These are phyloP conservation scores for Hypoxylon rubiginosum DNA, from an alignment of 2,329 filamentous ascomycete species.

Conservation along the genomic window DNA sequence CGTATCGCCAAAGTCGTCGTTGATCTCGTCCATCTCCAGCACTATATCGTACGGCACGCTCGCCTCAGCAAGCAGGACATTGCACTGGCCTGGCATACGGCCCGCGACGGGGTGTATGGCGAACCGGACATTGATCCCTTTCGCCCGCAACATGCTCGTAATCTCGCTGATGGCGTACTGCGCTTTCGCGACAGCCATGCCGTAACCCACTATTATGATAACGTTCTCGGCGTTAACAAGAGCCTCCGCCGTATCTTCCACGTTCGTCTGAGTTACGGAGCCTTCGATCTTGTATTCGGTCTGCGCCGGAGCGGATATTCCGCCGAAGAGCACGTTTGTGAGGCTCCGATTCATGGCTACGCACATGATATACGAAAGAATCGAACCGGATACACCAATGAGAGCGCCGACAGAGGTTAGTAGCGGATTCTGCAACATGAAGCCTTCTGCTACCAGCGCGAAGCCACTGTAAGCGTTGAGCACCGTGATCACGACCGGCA, in stretches of 20 bases:
- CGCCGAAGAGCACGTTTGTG: constrained; percentile 91
- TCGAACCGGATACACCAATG: constrained; percentile 90
- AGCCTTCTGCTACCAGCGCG: constrained; percentile 88
- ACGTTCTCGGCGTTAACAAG: constrained; percentile 83
- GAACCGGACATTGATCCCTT: constrained; percentile 85
- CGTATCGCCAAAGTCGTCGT: constrained; percentile 88
- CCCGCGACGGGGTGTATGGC: constrained; percentile 92
- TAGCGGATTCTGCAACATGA: constrained; percentile 91
- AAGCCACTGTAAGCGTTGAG: constrained; percentile 93
- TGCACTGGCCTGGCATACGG: constrained; percentile 93
- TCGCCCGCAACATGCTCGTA: constrained; percentile 77
- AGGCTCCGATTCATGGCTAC: constrained; percentile 92
- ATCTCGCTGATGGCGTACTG: constrained; percentile 93
- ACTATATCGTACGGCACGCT: constrained; percentile 93
- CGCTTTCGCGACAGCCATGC: constrained; percentile 94
- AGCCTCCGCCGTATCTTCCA: constrained; percentile 84
- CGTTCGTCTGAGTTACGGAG: constrained; percentile 79
- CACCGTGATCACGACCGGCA: constrained; percentile 92
- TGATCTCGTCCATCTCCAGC: constrained; percentile 96
- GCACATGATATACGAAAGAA: constrained; percentile 89
- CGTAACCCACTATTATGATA: constrained; percentile 91
- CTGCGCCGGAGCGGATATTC: constrained; percentile 74
- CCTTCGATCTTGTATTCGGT: constrained; percentile 83
- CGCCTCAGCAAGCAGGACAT: constrained; percentile 89
- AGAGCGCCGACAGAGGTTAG: constrained; percentile 87